A percentile compares a stretch with the other conserved stretches of the same genome.
Evolutionary conservation across 2,329 filamentous ascomycete genomes (phyloP).

Genomic region (Fusarium sp.): DNA sequence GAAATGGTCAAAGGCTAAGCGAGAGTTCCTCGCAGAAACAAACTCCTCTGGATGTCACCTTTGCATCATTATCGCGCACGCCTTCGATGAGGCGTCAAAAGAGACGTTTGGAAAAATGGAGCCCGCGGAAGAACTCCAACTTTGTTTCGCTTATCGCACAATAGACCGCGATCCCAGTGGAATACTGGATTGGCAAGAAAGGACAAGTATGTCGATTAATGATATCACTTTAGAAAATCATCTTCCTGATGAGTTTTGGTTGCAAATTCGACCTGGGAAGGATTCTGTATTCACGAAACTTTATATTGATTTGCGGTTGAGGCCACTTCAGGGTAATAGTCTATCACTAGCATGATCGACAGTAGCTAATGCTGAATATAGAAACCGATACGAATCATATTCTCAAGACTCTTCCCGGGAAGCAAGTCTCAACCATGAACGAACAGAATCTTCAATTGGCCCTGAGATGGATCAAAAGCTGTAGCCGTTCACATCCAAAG

Average conservation of each 20-base stretch:
- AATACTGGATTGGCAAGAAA: neutral
- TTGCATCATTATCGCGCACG: neutral
- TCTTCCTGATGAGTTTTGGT: slow-evolving; percentile 2
- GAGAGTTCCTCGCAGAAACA: neutral
- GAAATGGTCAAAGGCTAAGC: slow-evolving; percentile 4
- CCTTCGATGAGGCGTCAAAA: neutral
- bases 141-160: slow-evolving; percentile 6
- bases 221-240: neutral
- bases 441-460: neutral
- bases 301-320: neutral
- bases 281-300: neutral
- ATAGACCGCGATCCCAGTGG: slow-evolving; percentile 4
- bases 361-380: neutral
- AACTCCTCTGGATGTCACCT: neutral
- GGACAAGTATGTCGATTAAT: neutral
- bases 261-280: neutral
- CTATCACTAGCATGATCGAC: fast-evolving
- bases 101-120: neutral
- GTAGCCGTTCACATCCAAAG: neutral
- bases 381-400: neutral
- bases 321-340: neutral
- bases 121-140: neutral
- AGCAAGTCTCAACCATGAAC: neutral
- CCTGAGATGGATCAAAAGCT: neutral
- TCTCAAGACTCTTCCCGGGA: fast-evolving